These are phyloP conservation scores for Chamaecrista fasciculata DNA, from an alignment of 306 rosid genomes.

Conservation along the genomic window DNA sequence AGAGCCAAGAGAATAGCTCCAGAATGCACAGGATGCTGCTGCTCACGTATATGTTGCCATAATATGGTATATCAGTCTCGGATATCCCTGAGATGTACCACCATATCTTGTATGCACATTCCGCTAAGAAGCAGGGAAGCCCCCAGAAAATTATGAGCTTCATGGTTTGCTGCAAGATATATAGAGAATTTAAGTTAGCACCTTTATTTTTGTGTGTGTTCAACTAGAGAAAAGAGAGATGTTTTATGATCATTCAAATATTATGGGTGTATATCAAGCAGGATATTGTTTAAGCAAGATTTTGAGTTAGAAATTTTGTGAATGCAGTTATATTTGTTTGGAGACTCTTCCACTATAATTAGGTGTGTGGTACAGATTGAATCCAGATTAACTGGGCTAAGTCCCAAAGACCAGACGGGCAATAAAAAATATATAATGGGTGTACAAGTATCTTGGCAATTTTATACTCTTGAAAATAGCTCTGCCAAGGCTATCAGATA, in stretches of 20 bases:
- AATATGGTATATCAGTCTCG: constrained; percentile 54
- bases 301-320: too few relatives aligned
- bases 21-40: constrained; percentile 44
- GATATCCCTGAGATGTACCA: constrained; percentile 74
- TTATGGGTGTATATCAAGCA: too few relatives aligned
- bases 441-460: too few relatives aligned
- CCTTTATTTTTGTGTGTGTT: not conserved
- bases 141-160: constrained; percentile 54
- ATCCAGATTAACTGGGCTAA: too few relatives aligned
- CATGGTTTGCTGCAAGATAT: constrained; percentile 65
- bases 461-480: too few relatives aligned
- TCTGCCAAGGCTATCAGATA: too few relatives aligned
- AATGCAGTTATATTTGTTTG: too few relatives aligned
- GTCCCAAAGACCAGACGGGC: too few relatives aligned
- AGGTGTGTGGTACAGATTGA: too few relatives aligned
- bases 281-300: too few relatives aligned
- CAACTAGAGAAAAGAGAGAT: not conserved
- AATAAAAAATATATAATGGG: too few relatives aligned
- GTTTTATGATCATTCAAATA: not conserved
- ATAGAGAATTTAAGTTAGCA: not conserved
- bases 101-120: constrained; percentile 81
- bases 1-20: constrained; percentile 85
- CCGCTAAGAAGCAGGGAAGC: constrained; percentile 57
- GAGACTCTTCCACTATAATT: too few relatives aligned
- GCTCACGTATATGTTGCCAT: constrained; percentile 54